Percentiles rank a stretch among this genome's conserved stretches.
These are phyloP conservation scores for Angomonas ambiguus DNA, from an alignment of 208 protist genomes.

Conservation along the genomic window DNA sequence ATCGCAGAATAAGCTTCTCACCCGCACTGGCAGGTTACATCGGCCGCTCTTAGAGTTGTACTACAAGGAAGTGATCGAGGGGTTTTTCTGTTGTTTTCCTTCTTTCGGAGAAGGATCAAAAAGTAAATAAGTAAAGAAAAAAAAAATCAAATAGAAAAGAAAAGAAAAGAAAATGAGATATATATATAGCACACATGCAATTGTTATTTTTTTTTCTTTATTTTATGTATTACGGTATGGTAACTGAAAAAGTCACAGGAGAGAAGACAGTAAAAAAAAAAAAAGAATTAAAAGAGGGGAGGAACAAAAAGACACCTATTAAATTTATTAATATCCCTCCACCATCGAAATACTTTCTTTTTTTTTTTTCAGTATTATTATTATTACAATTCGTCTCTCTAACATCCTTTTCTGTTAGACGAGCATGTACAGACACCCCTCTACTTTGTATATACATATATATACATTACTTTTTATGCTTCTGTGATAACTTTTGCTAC, in stretches of 20 bases:
- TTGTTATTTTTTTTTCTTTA: constrained; percentile 5
- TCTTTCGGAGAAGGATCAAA: too few species aligned
- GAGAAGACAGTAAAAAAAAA: too few species aligned
- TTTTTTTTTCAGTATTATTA: not conserved
- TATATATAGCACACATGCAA: too few species aligned
- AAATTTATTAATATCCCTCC: not conserved
- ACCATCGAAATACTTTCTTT: not conserved
- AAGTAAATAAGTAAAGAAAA: too few species aligned
- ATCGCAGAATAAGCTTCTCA: constrained; percentile 46
- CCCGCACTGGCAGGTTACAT: constrained; percentile 48
- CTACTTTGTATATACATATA: not conserved
- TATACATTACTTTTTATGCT: not conserved
- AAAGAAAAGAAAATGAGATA: constrained; percentile 3
- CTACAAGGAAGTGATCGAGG: constrained; percentile 49
- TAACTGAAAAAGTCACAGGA: not conserved
- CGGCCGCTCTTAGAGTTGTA: constrained; percentile 32
- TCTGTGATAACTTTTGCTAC: too few species aligned
- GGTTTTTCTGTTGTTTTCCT: too few species aligned
- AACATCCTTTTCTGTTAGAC: too few species aligned
- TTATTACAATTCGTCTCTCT: too few species aligned
- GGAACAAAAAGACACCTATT: not conserved
- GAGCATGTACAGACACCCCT: too few species aligned
- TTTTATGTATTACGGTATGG: constrained; percentile 2
- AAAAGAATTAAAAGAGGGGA: too few species aligned
- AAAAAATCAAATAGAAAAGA: constrained; percentile 11